Evolutionary conservation across 306 rosid genomes (phyloP), one percentile per base, ranked within the genome.

Genomic region (Dalbergia oliveri): DNA sequence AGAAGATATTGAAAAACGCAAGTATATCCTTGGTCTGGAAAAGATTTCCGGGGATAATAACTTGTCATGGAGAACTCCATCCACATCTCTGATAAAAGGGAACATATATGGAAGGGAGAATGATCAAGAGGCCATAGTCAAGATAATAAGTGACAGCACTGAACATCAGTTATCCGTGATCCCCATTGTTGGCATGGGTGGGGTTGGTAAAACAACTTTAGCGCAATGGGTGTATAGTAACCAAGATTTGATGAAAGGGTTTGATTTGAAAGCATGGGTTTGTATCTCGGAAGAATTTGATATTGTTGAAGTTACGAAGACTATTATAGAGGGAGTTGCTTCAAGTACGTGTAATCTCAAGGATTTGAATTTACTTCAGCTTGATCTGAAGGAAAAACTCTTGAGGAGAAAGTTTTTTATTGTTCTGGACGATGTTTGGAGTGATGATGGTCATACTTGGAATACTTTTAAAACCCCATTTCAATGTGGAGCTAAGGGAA

Each of bases 381-480:
- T 5, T 56, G 54, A 57, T 18, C 57, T 73, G 41, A 37, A 11
- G 66, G 39, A 57, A 6, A 57, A 18, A 3, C 4, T 73, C 15
- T 1, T 14, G 0, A 21, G 11, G 4, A 31, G 45, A 4, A 31
- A 31, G n/a, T 61, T 61, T 41, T 61, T 31, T 26, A 5, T 61
- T 61, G 66, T 61, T 61, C 10, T 61, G 6, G 79, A 75, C 3
- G 79, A 75, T 75, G 61, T 75, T 0, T 75, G 70, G 79, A 75
- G n/a, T 2, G 5, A 31, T 5, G 61, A 61, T 21, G 1, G 4
- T 26, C 47, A 10, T 41, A 4, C 1, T 0, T 75, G 79, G 79
- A 47, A 61, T 8, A 45, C 6, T 21, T 45, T 75, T 11, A 5
- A 15, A 31, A 31, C 4, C 13, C 71, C 70, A 47, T 56, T 74